Evolutionary conservation across 148 eudicot species (phyloP).

Genomic region (Cornus kousa): DNA sequence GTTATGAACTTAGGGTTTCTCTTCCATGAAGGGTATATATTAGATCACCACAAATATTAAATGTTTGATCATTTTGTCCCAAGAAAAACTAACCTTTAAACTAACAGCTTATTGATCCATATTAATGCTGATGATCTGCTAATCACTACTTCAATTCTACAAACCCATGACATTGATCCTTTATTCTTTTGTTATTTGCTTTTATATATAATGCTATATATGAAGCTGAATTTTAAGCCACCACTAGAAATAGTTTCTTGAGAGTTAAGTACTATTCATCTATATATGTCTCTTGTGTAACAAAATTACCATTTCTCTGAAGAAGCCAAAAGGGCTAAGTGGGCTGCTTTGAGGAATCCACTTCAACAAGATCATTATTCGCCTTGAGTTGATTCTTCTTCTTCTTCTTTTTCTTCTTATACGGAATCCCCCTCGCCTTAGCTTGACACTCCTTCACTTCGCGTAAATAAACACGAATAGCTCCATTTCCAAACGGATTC

Average conservation of each 20-base stretch:
- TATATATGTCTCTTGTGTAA: background rate
- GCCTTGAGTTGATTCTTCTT: constrained; percentile 14
- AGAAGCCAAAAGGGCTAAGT: background rate
- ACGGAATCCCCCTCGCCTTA: constrained; percentile 61
- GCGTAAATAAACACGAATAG: constrained; percentile 50
- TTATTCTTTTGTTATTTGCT: too few relatives aligned
- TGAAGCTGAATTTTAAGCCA: background rate
- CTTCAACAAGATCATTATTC: too few relatives aligned
- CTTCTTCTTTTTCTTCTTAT: constrained; percentile 66
- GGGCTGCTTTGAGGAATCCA: constrained; percentile 9
- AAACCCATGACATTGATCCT: background rate
- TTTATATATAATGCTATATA: too few relatives aligned
- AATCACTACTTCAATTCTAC: background rate
- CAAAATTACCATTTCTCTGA: background rate
- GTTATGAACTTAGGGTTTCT: background rate
- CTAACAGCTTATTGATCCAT: background rate
- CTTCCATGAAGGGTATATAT: background rate
- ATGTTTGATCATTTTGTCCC: background rate
- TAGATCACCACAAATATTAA: background rate
- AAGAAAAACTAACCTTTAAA: background rate
- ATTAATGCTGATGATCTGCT: background rate
- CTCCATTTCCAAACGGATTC: constrained; percentile 66
- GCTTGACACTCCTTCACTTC: constrained; percentile 67
- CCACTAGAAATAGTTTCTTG: background rate
- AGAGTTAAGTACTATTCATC: background rate